Conservation (phyloP, 768 basidiomycete genomes). For the Mrakia blollopis region DNA sequence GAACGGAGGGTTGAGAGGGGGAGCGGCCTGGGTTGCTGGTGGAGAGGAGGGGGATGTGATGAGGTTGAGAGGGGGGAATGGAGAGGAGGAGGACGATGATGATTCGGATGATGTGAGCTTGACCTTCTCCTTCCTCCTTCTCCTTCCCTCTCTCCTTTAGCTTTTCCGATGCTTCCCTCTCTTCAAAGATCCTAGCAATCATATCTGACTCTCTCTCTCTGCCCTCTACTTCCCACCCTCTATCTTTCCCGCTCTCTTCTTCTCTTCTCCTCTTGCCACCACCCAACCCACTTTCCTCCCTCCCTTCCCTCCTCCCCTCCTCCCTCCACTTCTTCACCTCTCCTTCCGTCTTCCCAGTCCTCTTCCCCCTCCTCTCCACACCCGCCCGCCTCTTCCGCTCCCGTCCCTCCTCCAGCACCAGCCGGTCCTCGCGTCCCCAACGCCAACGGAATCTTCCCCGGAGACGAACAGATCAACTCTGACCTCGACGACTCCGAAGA, state of each 20-base stretch:
- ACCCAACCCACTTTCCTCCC: neutral
- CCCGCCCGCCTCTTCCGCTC: constrained; percentile 14
- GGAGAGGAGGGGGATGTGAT: constrained; percentile 4
- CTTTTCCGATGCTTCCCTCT: neutral
- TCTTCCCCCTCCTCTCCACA: constrained; percentile 1
- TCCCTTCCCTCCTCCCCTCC: too few relatives aligned
- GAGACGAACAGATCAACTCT: constrained; percentile 82
- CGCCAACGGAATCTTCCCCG: constrained; percentile 44
- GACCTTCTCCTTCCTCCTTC: neutral
- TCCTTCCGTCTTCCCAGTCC: neutral
- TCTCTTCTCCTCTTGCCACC: neutral
- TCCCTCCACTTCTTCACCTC: neutral
- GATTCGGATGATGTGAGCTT: constrained; percentile 16
- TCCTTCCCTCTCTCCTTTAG: neutral
- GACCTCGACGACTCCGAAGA: constrained; percentile 84
- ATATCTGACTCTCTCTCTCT: neutral
- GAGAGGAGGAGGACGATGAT: constrained; percentile 24
- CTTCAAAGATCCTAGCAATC: too few relatives aligned
- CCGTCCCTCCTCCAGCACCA: constrained; percentile 24
- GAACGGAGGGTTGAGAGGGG: constrained; percentile 24
- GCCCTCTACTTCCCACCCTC: neutral
- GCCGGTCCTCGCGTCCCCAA: constrained; percentile 35
- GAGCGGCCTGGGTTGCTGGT: neutral
- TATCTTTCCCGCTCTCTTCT: too few relatives aligned
- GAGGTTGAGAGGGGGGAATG: constrained; percentile 28